Conservation (phyloP, 257 asterid species). For the Fraxinus americana region DNA sequence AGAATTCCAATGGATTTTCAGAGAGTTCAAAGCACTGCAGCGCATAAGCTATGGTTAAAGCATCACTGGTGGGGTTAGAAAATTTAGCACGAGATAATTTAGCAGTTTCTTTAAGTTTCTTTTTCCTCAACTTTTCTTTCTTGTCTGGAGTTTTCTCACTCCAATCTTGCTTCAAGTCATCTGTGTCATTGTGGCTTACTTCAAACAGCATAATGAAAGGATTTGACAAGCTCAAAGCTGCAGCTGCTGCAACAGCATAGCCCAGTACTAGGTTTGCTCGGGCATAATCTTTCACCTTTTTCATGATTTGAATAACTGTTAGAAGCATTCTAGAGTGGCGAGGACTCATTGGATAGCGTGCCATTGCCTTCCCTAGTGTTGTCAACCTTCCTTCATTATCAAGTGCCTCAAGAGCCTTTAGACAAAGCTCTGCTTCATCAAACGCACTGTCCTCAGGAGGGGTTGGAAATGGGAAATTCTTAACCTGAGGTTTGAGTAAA, state of each 20-base stretch:
- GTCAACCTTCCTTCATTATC: slow-evolving; percentile 75
- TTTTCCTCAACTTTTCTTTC: slow-evolving; percentile 60
- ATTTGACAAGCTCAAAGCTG: slow-evolving; percentile 82
- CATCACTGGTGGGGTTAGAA: slow-evolving; percentile 75
- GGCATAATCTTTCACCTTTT: slow-evolving; percentile 31
- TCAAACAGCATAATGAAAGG: slow-evolving; percentile 60
- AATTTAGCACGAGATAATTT: slow-evolving; percentile 65
- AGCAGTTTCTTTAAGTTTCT: slow-evolving; percentile 65
- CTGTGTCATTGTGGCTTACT: slow-evolving; percentile 40
- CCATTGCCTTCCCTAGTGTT: slow-evolving; percentile 88
- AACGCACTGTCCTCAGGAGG: slow-evolving; percentile 78
- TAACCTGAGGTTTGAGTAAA: slow-evolving; percentile 57
- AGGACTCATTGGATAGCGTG: slow-evolving; percentile 94
- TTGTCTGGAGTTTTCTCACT: slow-evolving; percentile 32
- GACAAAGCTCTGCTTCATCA: slow-evolving; percentile 81
- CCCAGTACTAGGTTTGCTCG: slow-evolving; percentile 75
- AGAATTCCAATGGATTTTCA: slow-evolving; percentile 46
- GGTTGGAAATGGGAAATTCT: slow-evolving; percentile 91
- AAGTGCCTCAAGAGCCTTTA: slow-evolving; percentile 89
- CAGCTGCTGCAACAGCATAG: slow-evolving; percentile 83
- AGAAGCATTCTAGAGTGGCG: slow-evolving; percentile 99
- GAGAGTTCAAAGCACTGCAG: slow-evolving; percentile 80
- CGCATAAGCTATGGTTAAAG: slow-evolving; percentile 68
- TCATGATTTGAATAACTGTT: slow-evolving; percentile 78
- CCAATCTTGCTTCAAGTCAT: slow-evolving; percentile 31